phyloP scores from a whole-genome alignment of 1,284 basidiomycete species.

The Termitomyces sp. region DNA sequence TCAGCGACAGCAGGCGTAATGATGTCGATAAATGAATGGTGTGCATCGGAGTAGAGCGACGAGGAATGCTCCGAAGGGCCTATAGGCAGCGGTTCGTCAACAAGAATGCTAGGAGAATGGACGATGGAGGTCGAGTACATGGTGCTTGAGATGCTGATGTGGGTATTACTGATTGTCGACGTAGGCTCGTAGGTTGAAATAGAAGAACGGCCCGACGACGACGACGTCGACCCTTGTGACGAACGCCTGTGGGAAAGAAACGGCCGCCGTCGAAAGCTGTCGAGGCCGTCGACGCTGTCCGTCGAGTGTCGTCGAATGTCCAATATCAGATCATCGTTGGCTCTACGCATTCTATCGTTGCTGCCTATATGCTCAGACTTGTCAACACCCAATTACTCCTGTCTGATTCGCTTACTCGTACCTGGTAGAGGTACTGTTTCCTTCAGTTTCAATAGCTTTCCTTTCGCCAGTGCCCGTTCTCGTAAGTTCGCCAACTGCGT shows the following conservation, averaged over 20 bases:
- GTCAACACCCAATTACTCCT: not conserved
- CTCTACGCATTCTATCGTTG: conserved; percentile 11
- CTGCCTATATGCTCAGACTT: conserved; percentile 7
- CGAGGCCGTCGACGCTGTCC: conserved; percentile 1
- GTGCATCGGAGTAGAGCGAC: conserved; percentile 10
- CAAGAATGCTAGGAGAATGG: conserved; percentile 29
- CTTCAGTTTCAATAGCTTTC: conserved; percentile 15
- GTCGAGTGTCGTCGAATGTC: conserved; percentile 16
- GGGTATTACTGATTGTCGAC: conserved; percentile 29
- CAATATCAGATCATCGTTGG: conserved; percentile 13
- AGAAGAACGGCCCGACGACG: conserved; percentile 21
- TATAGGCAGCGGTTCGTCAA: conserved; percentile 15
- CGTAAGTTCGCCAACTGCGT: conserved; percentile 3
- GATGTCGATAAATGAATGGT: conserved; percentile 56
- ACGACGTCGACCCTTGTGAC: conserved; percentile 18
- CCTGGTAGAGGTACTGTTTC: conserved; percentile 3
- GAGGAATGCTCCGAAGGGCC: conserved; percentile 15
- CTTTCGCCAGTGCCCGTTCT: conserved; percentile 16
- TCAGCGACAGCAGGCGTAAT: conserved; percentile 32
- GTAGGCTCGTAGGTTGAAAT: conserved; percentile 27
- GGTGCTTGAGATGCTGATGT: conserved; percentile 42
- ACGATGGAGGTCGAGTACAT: conserved; percentile 33
- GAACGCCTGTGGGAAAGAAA: conserved; percentile 29
- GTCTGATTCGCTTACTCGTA: not conserved
- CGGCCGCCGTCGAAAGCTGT: conserved; percentile 19